Base-by-base conservation (phyloP, 148 eudicot species). In the Arbutus unedo region DNA sequence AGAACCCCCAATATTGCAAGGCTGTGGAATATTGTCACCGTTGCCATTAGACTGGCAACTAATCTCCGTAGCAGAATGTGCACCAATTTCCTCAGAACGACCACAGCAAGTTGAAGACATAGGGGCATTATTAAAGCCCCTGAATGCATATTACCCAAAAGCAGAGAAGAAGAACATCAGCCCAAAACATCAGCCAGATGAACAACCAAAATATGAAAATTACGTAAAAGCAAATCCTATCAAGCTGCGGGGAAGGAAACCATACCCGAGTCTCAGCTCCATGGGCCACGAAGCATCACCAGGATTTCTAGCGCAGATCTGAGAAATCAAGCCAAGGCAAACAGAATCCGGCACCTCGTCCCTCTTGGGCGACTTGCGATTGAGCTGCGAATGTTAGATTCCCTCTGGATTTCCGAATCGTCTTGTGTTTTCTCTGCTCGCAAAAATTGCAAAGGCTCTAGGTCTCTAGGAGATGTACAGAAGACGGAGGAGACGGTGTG, bases 31-130 rank as follows among this genome's bases (percentile, higher is more conserved):
- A 68, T 77, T 83, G 83, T 71, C 90, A 50, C 84, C 76, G 70
- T 85, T 67, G 43, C 90, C 93, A 84, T 88, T 91, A 79, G 84
- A 81, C 79, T 88, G 90, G 85, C 92, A 86, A 56, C 79, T 82
- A 84, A 85, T 90, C 72, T 88, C 93, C 82, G 83, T 74, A 48
- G 83, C 83, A 18, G 78, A 85, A 72, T 81, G 82, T n/a, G 81
- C 82, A 44, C 78, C 82, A 57, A 82, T 80, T 74, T 76, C 80
- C 43, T 82, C 87, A 78, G 83, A 85, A 56, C 78, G 70, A 72
- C 82, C 85, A 77, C 86, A 74, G 82, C 85, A 79, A 73, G 85
- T 85, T 25, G 89, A 86, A 59, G 86, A 87, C 75, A 78, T 83
- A 73, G 74, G 67, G n/a, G 47, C 50, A 68, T 48, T 53, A 23